A percentile compares a stretch with the other conserved stretches of the same genome.
These are phyloP conservation scores for Pontederia crassipes DNA, from an alignment of 176 grass and related monocot species.

Conservation along the genomic window DNA sequence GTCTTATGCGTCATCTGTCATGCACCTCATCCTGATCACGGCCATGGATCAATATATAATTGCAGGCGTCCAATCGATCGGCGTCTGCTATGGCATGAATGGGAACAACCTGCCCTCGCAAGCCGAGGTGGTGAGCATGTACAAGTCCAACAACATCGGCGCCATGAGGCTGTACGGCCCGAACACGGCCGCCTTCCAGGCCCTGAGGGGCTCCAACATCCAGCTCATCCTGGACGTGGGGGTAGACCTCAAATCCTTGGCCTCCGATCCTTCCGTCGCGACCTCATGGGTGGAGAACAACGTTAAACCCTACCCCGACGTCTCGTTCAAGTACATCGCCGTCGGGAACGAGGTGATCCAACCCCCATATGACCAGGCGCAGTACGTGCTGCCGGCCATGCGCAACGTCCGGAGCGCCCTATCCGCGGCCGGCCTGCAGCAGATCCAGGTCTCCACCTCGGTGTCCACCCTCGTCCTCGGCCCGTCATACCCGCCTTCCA, in stretches of 20 bases:
- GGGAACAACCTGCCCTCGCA: not conserved
- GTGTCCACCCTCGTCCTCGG: not conserved
- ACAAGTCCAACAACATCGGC: not conserved
- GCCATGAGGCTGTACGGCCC: not conserved
- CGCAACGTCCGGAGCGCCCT: not conserved
- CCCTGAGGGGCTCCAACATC: constrained; percentile 2
- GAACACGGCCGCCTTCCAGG: not conserved
- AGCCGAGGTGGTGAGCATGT: not conserved
- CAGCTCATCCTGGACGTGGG: not conserved
- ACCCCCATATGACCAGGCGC: not conserved
- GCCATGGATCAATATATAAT: no score
- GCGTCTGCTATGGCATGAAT: not conserved
- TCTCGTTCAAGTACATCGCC: not conserved
- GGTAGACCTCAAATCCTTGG: not conserved
- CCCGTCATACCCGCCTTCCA: not conserved
- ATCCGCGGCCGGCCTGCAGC: not conserved
- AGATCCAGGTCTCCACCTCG: not conserved
- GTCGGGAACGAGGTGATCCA: not conserved
- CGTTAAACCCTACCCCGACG: not conserved
- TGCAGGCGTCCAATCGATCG: not conserved
- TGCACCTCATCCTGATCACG: no score
- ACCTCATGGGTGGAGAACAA: not conserved
- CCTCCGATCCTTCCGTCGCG: not conserved
- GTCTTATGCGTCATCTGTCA: no score
- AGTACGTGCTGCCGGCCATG: constrained; percentile 1